Evolutionary conservation across 257 asterid genomes (phyloP), one percentile per base, ranked within the genome.

Genomic region (Jacaranda mimosifolia): DNA sequence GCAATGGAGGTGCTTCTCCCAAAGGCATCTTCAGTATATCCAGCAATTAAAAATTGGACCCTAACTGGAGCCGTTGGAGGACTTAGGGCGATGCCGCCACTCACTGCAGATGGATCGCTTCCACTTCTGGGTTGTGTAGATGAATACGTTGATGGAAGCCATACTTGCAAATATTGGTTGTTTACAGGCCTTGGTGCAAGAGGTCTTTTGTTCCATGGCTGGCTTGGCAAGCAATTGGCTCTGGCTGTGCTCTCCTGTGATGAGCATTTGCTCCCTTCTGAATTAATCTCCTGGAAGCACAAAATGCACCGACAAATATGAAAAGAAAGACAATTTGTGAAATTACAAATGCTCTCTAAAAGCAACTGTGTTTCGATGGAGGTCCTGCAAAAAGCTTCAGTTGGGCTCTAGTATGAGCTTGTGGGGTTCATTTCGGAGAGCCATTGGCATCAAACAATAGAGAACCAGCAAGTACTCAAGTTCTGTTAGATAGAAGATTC

Each of bases 181-280:
- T 90, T 96, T 79, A 71, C 97, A 0, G 99, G 99, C 48, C 97
- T 96, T 64, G 99, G 99, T 38, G 93, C 99, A 43, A 91, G 96
- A 77, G 99, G 99, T 12, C 82, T 91, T 73, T 87, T 89, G 64
- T 93, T 86, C 83, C 99, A 93, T 83, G 97, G 89, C 60, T 91
- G 97, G 98, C 89, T 96, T 56, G 97, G 99, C 15, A 93, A 93
- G 81, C 76, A 86, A 73, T 71, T 86, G 87, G 96, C 92, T 13
- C 82, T 17, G 52, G 92, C 98, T 62, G 94, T 88, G 60, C 83
- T 94, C 43, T 85, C 94, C 26, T 35, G 91, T 56, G 73, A 87
- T 38, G 98, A 92, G 78, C 84, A 80, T 74, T 75, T 80, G 82
- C 83, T 94, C 65, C 98, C 99, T 35, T 68, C 75, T 48, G 92